Percentiles rank a stretch among this genome's conserved stretches.
These are phyloP conservation scores for Phytopythium oedochilum DNA, from an alignment of 352 stramenopile genomes.

Conservation along the genomic window DNA sequence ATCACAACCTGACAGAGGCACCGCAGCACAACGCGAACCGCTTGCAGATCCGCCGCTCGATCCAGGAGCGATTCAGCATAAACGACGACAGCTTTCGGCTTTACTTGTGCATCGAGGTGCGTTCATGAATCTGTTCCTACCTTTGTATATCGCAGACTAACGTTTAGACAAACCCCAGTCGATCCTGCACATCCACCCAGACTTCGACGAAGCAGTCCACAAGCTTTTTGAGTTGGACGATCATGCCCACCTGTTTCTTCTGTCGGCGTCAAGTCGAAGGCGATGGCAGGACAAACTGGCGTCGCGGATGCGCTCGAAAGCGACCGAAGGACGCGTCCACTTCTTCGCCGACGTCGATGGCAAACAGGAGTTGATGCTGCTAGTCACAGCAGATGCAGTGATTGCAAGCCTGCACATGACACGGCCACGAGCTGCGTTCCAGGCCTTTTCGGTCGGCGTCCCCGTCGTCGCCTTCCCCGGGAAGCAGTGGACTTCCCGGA, in stretches of 20 bases:
- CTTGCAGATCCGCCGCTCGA: conserved; percentile 34
- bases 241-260: conserved; percentile 53
- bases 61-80: conserved; percentile 59
- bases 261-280: conserved; percentile 44
- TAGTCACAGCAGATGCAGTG: conserved; percentile 52
- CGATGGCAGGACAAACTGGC: conserved; percentile 47
- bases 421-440: conserved; percentile 35
- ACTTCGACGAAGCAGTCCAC: conserved; percentile 53
- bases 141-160: not conserved
- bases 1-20: conserved; percentile 34
- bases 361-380: conserved; percentile 46
- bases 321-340: conserved; percentile 28
- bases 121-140: not conserved
- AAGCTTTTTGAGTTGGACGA: conserved; percentile 42
- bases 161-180: conserved; percentile 26
- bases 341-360: conserved; percentile 59
- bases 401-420: conserved; percentile 55
- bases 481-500: conserved; percentile 53
- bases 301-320: conserved; percentile 28
- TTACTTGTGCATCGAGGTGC: conserved; percentile 63
- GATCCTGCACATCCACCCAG: conserved; percentile 66
- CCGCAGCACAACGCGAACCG: conserved; percentile 31
- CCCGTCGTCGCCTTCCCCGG: conserved; percentile 61
- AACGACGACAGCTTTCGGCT: conserved; percentile 39
- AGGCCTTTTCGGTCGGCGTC: conserved; percentile 53